These are phyloP conservation scores for Dactylellina parvicollis DNA, from an alignment of 2,329 filamentous ascomycete species.

Conservation along the genomic window DNA sequence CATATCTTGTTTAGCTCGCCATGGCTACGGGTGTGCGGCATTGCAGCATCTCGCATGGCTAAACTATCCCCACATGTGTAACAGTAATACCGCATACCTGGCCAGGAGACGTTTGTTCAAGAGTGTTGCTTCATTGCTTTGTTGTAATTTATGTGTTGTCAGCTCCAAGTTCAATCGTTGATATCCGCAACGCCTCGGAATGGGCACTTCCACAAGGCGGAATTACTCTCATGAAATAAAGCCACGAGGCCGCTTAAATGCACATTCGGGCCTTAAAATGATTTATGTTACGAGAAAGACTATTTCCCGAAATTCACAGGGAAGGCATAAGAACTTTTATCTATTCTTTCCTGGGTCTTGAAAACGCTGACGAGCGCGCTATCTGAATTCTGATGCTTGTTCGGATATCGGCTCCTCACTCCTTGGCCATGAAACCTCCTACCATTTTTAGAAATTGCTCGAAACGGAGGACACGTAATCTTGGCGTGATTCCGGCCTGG, in stretches of 20 bases:
- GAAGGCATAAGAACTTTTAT: conserved; percentile 29
- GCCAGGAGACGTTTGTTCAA: too few species aligned
- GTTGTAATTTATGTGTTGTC: background rate
- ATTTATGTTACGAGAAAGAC: background rate
- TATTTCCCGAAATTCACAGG: background rate
- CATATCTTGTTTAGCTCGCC: background rate
- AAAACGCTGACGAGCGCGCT: conserved; percentile 16
- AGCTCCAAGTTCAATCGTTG: background rate
- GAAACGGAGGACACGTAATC: conserved; percentile 48
- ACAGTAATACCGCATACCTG: too few species aligned
- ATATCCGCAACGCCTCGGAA: too few species aligned
- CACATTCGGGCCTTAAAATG: background rate
- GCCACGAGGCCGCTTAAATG: background rate
- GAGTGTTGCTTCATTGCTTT: background rate
- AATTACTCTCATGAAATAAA: too few species aligned
- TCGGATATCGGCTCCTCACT: conserved; percentile 30
- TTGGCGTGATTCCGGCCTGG: conserved; percentile 18
- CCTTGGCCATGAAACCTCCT: conserved; percentile 25
- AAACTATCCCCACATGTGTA: background rate
- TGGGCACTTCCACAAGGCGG: too few species aligned
- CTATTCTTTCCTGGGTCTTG: conserved; percentile 5
- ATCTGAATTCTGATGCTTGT: background rate
- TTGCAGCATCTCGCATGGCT: background rate
- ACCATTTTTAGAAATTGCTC: conserved; percentile 35
- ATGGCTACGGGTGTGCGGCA: background rate